These are phyloP conservation scores for Gossypium laxum DNA, from an alignment of 441 rosid genomes.

Conservation along the genomic window DNA sequence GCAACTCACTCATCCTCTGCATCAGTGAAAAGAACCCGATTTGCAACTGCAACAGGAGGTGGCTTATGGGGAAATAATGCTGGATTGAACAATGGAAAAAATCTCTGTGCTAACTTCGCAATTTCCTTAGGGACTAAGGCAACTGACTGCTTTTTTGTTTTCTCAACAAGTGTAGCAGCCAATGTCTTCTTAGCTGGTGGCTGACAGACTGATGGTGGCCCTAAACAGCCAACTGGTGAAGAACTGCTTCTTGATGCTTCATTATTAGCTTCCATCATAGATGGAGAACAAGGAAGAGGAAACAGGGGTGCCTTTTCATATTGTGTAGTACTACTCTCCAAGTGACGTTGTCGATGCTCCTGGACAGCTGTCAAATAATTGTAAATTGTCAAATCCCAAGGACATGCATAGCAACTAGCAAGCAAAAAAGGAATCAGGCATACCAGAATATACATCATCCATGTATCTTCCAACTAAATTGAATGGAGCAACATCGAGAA, in stretches of 20 bases:
- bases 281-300: conserved; percentile 33
- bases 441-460: conserved; percentile 61
- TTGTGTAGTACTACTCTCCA: conserved; percentile 46
- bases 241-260: conserved; percentile 29
- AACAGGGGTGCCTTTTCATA: conserved; percentile 68
- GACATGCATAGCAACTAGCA: conserved; percentile 4
- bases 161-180: conserved; percentile 82
- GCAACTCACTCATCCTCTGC: conserved; percentile 88
- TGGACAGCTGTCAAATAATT: conserved; percentile 44
- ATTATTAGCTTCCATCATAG: conserved; percentile 32
- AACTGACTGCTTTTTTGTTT: conserved; percentile 69
- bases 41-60: conserved; percentile 61
- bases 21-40: conserved; percentile 84
- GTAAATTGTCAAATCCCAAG: conserved; percentile 14
- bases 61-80: conserved; percentile 86
- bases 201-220: conserved; percentile 34
- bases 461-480: conserved; percentile 49
- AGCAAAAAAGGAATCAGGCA: conserved; percentile 19
- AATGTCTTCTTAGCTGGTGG: conserved; percentile 63
- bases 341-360: conserved; percentile 48
- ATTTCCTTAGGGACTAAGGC: conserved; percentile 84
- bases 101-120: conserved; percentile 62
- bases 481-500: conserved; percentile 59
- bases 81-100: conserved; percentile 54
- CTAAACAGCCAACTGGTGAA: conserved; percentile 21